Conservation (phyloP, 768 basidiomycete genomes). For the Pisolithus tinctorius region DNA sequence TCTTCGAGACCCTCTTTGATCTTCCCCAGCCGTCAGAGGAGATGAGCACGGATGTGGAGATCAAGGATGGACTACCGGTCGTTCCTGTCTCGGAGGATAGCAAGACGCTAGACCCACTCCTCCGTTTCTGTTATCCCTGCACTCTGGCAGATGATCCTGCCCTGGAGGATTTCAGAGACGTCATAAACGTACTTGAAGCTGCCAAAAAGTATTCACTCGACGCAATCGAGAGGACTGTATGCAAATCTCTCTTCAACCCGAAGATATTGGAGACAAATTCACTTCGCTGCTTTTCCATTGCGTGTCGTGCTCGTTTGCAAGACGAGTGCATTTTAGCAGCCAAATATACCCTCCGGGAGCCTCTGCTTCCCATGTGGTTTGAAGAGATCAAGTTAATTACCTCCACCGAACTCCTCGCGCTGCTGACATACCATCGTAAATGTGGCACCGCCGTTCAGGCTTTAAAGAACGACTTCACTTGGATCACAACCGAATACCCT, state of each 20-base stretch:
- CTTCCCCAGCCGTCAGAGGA: slow-evolving; percentile 17
- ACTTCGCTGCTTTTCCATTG: slow-evolving; percentile 26
- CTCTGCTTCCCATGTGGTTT: slow-evolving; percentile 17
- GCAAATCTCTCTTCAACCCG: slow-evolving; percentile 14
- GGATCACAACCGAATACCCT: slow-evolving; percentile 11
- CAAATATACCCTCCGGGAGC: slow-evolving; percentile 18
- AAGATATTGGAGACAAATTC: slow-evolving; percentile 14
- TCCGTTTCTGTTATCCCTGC: not conserved
- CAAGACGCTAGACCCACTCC: too few species aligned
- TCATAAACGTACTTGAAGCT: slow-evolving; percentile 6
- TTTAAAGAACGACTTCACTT: slow-evolving; percentile 1
- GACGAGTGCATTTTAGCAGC: slow-evolving; percentile 24
- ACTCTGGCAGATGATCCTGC: slow-evolving; percentile 14
- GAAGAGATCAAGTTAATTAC: slow-evolving; percentile 23
- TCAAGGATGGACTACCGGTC: slow-evolving; percentile 15
- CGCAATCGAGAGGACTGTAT: slow-evolving; percentile 12
- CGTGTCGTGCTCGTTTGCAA: slow-evolving; percentile 17
- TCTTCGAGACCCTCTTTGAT: slow-evolving; percentile 28
- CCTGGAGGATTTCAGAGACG: slow-evolving; percentile 9
- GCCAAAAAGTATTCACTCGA: slow-evolving; percentile 12
- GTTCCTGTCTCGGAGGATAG: not conserved
- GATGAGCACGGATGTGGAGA: slow-evolving; percentile 3
- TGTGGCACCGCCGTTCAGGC: slow-evolving; percentile 10
- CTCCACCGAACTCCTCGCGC: slow-evolving; percentile 17
- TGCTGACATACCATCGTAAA: slow-evolving; percentile 16